Base-by-base conservation (phyloP, 2,329 filamentous ascomycete genomes). In the Phyllosticta citrichinensis region DNA sequence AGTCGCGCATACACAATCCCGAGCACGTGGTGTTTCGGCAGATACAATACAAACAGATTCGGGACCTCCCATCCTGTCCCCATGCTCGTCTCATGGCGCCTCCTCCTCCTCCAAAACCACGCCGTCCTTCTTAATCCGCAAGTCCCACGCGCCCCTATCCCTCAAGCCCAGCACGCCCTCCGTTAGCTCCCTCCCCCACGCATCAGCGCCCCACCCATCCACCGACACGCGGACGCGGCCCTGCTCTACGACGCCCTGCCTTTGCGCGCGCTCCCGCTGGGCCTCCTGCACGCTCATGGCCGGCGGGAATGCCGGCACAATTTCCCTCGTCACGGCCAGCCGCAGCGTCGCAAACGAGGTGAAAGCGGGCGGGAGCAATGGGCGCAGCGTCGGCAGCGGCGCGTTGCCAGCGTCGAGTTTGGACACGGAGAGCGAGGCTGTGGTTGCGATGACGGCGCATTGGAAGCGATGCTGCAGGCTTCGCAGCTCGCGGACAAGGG, bases 321-420 rank as follows among this genome's bases (percentile, higher is more conserved):
- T 66, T 0, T 70, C 66, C 11, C 74, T 65, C 12, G 68, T 60
- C 0, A 78, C 63, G 11, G 69, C 67, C 0, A 79, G 58, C 0
- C 74, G 65, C 2, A 74, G 67, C 1, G 69, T 68, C 0, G 65
- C 56, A 6, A 4, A 69, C 57, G 0, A 56, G 1, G 70, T 66
- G 69, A 73, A 76, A 0, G 70, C 65, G 0, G 66, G 63, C 2
- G 75, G 73, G 3, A 73, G 55, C 69, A 33, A 69, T 67, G 4
- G 1, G 35, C 47, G 1, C 35, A 35, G 9, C 1, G 63, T 25
- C 1, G 55, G 22, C 22, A 61, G 14, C 5, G 40, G 40, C 40
- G 40, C 17, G 17, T 47, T 47, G 40, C 40, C 40, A n/a, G 14
- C 17, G 14, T 47, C 40, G 40, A 47, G 40, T 8, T 47, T 47